A percentile compares a stretch with the other conserved stretches of the same genome.
phyloP scores from a whole-genome alignment of 2,329 filamentous ascomycete genomes.

The Colletotrichum tabaci region DNA sequence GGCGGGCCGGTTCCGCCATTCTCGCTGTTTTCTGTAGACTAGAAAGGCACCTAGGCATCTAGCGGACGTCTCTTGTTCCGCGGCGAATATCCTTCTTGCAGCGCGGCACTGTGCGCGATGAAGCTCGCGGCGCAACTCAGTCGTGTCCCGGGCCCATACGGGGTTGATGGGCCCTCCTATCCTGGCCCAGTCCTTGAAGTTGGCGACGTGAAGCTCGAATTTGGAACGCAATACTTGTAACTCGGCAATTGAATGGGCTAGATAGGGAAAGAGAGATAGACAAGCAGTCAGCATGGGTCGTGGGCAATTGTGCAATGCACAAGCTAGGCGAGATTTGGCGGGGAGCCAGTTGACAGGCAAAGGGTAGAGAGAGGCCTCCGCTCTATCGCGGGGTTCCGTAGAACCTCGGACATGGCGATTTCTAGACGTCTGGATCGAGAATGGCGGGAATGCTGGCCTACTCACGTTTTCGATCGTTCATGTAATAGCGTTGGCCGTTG shows the following conservation, averaged over 20 bases:
- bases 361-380: conserved; percentile 20
- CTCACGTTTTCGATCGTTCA: conserved; percentile 69
- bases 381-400: conserved; percentile 21
- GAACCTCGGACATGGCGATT: conserved; percentile 22
- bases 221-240: conserved; percentile 61
- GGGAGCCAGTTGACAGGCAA: conserved; percentile 7
- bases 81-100: conserved; percentile 68
- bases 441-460: conserved; percentile 33
- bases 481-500: conserved; percentile 71
- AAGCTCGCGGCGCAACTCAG: conserved; percentile 63
- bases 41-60: conserved; percentile 72
- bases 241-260: conserved; percentile 68
- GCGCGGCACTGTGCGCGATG: conserved; percentile 72
- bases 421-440: conserved; percentile 19
- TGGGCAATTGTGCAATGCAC: conserved; percentile 9
- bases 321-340: conserved; percentile 25
- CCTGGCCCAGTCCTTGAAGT: conserved; percentile 69
- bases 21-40: conserved; percentile 65
- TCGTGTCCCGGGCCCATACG: conserved; percentile 69
- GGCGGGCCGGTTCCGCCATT: conserved; percentile 47
- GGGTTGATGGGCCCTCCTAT: conserved; percentile 70
- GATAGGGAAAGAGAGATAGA: too few relatives aligned
- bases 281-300: conserved; percentile 40
- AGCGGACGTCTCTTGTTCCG: conserved; percentile 62
- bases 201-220: conserved; percentile 64